Base-by-base conservation (phyloP, 2,329 filamentous ascomycete genomes). In the Colletotrichum gloeosporioides region DNA sequence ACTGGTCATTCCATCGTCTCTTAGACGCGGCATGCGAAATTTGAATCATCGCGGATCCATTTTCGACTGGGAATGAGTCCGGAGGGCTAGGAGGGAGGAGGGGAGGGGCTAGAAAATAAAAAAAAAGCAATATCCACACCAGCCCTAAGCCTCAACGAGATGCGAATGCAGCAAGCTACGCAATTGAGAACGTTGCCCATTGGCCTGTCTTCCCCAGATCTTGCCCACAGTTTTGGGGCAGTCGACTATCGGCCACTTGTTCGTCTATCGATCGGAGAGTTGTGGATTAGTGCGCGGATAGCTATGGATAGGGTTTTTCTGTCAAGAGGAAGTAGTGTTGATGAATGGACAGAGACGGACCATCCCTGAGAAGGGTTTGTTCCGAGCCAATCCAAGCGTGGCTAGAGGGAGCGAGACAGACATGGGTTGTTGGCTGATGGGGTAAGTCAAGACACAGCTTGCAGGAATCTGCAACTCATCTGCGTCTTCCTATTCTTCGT, bases 391-490 rank as follows among this genome's bases (percentile, higher is more conserved):
- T 49, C 49, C 36, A 53, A n/a, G 32, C 34, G 1, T 31, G 34
- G 29, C 44, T 36, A 36, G 39, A 36, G 7, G 4, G 32, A 55
- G 39, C 65, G 57, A 36, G 29, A 36, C 15, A 32, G 59, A 32
- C 57, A 75, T 31, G 61, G 72, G 29, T 55, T 36, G 10, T 29
- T 59, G 44, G 36, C 36, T 63, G 36, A 69, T 29, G 72, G 22
- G 59, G 34, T 49, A 34, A 31, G 69, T 32, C 39, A 65, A 75
- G 69, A 73, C 69, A 68, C n/a, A 65, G 62, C 64, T 59, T 71
- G 65, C 34, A 76, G 61, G 63, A 73, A 73, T 76, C 73, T 76
- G 73, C 73, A 76, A 65, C 70, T 76, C 70, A 69, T 61, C 73
- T 73, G 36, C 70, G 61, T 65, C 61, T 22, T 57, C 59, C 59